A percentile compares a stretch with the other conserved stretches of the same genome.
Conservation (phyloP, 2,329 filamentous ascomycete species). For the Aspergillus luchuensis region DNA sequence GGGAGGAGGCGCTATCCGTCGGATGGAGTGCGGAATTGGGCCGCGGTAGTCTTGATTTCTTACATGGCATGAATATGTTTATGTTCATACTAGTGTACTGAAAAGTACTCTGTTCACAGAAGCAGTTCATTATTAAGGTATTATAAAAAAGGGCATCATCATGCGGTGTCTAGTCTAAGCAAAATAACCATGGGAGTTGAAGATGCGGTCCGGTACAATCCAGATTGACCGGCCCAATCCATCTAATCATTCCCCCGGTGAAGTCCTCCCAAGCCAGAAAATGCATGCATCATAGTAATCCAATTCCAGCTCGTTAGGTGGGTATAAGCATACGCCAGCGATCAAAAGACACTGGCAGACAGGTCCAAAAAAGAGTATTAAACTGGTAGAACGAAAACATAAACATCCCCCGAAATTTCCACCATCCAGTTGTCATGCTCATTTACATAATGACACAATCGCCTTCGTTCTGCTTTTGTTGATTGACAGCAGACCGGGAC, state of each 20-base stretch:
- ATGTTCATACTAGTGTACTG: too few relatives aligned
- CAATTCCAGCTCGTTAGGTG: neutral
- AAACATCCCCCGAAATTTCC: constrained; percentile 2
- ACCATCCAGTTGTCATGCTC: constrained; percentile 21
- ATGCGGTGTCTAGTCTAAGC: neutral
- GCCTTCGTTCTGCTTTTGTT: constrained; percentile 83
- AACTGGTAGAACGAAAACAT: constrained; percentile 5
- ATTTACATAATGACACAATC: constrained; percentile 65
- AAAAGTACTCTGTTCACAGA: too few relatives aligned
- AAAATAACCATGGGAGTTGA: neutral
- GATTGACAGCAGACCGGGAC: constrained; percentile 77
- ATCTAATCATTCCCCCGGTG: neutral
- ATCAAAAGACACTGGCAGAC: neutral
- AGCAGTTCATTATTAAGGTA: neutral
- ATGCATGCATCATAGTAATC: constrained; percentile 1
- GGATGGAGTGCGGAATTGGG: constrained; percentile 3
- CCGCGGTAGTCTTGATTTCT: neutral
- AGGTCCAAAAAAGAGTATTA: neutral
- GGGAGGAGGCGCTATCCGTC: constrained; percentile 4
- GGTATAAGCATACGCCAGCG: neutral
- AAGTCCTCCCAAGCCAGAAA: neutral
- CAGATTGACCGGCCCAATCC: neutral
- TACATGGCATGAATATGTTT: too few relatives aligned
- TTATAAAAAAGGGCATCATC: neutral
- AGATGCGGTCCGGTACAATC: neutral